Conservation (phyloP, 2,329 filamentous ascomycete genomes). For the Colletotrichum musicola region DNA sequence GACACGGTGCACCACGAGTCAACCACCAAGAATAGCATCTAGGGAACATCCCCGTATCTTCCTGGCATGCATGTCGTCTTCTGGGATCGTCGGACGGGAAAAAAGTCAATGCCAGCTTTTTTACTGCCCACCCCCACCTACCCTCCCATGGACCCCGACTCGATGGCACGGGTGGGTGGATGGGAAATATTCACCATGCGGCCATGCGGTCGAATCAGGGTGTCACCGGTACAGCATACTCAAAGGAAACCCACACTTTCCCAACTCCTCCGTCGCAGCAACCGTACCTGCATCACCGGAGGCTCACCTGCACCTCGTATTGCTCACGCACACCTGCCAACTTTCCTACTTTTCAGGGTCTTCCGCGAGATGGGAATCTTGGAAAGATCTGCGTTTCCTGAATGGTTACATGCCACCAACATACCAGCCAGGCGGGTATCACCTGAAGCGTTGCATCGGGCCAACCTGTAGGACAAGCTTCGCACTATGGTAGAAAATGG, state of each 20-base stretch:
- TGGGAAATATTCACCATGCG: background rate
- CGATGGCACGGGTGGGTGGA: background rate
- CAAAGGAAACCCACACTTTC: background rate
- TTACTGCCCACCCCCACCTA: background rate
- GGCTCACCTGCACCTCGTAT: conserved; percentile 24
- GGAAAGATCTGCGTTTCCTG: conserved; percentile 35
- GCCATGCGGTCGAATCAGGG: background rate
- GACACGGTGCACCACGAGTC: conserved; percentile 5
- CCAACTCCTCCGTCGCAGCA: background rate
- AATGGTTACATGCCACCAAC: conserved; percentile 10
- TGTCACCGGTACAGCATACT: too few relatives aligned
- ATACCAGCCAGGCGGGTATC: conserved; percentile 31
- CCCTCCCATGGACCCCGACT: background rate
- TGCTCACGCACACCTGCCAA: conserved; percentile 29
- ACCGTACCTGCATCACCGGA: conserved; percentile 35
- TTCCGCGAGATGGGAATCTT: conserved; percentile 29
- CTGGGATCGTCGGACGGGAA: conserved; percentile 2
- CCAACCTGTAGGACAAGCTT: conserved; percentile 23
- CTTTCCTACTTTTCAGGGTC: conserved; percentile 19
- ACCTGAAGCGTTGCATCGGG: conserved; percentile 37
- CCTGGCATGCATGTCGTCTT: conserved; percentile 18
- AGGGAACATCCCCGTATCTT: conserved; percentile 11
- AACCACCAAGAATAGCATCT: conserved; percentile 12
- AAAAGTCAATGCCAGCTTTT: conserved; percentile 4
- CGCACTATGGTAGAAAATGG: background rate